These are phyloP conservation scores for Medicago ruthenica DNA, from an alignment of 306 rosid genomes.

Conservation along the genomic window DNA sequence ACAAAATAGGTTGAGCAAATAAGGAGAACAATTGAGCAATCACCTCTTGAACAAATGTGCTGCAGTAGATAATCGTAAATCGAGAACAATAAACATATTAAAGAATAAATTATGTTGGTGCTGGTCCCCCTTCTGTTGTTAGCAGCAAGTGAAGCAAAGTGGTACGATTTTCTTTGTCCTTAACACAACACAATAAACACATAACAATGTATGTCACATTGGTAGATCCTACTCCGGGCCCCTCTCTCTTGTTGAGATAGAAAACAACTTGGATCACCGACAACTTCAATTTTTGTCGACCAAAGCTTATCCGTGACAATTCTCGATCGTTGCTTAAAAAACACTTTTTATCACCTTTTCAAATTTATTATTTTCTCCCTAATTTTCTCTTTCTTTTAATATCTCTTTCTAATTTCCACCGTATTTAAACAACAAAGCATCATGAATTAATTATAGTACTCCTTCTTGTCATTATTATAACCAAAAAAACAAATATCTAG, in stretches of 20 bases:
- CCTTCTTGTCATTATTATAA: too few species aligned
- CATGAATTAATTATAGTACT: too few species aligned
- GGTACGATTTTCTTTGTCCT: background rate
- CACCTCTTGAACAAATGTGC: too few species aligned
- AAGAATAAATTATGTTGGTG: too few species aligned
- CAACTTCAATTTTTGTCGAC: conserved; percentile 1
- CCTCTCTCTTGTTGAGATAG: background rate
- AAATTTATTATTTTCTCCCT: background rate
- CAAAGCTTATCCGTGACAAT: background rate
- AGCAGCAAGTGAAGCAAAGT: background rate
- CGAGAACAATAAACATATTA: too few species aligned
- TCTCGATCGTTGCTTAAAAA: background rate
- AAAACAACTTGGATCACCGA: conserved; percentile 7
- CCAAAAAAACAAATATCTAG: too few species aligned
- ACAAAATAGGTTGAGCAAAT: too few species aligned
- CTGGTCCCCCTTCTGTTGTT: background rate
- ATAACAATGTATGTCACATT: background rate
- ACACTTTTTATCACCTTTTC: background rate
- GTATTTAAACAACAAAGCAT: too few species aligned
- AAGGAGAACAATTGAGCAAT: too few species aligned
- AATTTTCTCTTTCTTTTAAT: background rate
- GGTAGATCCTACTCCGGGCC: background rate
- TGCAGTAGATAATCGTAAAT: too few species aligned
- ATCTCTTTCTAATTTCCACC: background rate
- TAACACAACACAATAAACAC: background rate